These are phyloP conservation scores for Pseudogymnoascus sp. DNA, from an alignment of 2,329 filamentous ascomycete genomes.

Conservation along the genomic window DNA sequence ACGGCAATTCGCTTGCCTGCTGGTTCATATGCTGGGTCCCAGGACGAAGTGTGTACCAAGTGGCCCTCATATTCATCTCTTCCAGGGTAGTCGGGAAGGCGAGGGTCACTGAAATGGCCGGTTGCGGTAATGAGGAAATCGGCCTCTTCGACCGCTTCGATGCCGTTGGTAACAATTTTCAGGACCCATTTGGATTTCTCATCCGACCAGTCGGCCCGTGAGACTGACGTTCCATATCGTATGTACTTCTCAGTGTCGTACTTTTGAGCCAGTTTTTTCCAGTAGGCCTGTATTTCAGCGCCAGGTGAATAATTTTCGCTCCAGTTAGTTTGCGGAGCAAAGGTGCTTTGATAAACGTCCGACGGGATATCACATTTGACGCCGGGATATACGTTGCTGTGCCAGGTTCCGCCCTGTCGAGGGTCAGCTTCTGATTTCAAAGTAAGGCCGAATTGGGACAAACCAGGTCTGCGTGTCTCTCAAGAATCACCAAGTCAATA, in stretches of 20 bases:
- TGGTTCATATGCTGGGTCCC: slow-evolving; percentile 46
- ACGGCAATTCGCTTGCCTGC: slow-evolving; percentile 43
- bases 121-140: slow-evolving; percentile 41
- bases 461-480: slow-evolving; percentile 61
- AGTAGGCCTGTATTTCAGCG: slow-evolving; percentile 57
- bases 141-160: slow-evolving; percentile 33
- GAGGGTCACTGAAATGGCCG: slow-evolving; percentile 13
- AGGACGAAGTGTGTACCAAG: slow-evolving; percentile 51
- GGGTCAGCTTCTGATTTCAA: neutral
- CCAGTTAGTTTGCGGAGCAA: slow-evolving; percentile 59
- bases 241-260: slow-evolving; percentile 53
- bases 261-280: slow-evolving; percentile 53
- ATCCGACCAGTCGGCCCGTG: slow-evolving; percentile 26
- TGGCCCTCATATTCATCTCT: slow-evolving; percentile 45
- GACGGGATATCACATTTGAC: slow-evolving; percentile 63
- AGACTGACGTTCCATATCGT: slow-evolving; percentile 35
- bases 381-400: slow-evolving; percentile 52
- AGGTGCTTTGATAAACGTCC: slow-evolving; percentile 61
- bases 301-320: slow-evolving; percentile 59
- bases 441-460: slow-evolving; percentile 24
- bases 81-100: slow-evolving; percentile 9
- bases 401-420: slow-evolving; percentile 41
- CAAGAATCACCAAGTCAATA: slow-evolving; percentile 56
- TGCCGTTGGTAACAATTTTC: slow-evolving; percentile 25
- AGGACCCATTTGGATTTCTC: slow-evolving; percentile 26